Conservation (phyloP, 2,329 filamentous ascomycete genomes). For the Phaeosphaeria sp. region DNA sequence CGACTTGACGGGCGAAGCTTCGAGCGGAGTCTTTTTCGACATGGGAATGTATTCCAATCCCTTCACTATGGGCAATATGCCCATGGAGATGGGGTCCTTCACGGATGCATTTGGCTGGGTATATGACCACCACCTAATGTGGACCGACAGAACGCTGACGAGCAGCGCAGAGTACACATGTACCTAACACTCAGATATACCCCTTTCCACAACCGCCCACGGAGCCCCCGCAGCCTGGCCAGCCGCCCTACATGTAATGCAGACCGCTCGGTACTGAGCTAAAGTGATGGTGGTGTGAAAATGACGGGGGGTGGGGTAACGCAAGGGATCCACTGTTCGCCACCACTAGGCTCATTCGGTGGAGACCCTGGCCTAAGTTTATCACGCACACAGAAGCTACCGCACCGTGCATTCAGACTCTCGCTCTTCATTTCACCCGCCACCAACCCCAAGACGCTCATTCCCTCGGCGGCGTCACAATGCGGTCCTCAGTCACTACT, state of each 20-base stretch:
- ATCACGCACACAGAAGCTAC: too few species aligned
- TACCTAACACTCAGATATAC: background rate
- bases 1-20: conserved; percentile 8
- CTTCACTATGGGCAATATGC: conserved; percentile 23
- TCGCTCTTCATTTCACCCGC: background rate
- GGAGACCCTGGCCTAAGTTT: too few species aligned
- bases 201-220: background rate
- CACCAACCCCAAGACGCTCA: background rate
- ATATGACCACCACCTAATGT: background rate
- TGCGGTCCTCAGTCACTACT: conserved; percentile 47
- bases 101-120: conserved; percentile 34
- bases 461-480: conserved; percentile 10
- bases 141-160: background rate
- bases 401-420: too few species aligned
- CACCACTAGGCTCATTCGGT: too few species aligned
- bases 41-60: conserved; percentile 16
- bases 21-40: conserved; percentile 4
- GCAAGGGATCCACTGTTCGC: too few species aligned
- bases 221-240: background rate
- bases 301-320: too few species aligned
- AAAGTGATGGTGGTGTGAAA: too few species aligned
- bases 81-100: conserved; percentile 30
- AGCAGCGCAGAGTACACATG: background rate
- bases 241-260: background rate
- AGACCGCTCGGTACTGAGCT: too few species aligned